These are phyloP conservation scores for Evernia prunastri DNA, from an alignment of 495 filamentous ascomycete species.

Conservation along the genomic window DNA sequence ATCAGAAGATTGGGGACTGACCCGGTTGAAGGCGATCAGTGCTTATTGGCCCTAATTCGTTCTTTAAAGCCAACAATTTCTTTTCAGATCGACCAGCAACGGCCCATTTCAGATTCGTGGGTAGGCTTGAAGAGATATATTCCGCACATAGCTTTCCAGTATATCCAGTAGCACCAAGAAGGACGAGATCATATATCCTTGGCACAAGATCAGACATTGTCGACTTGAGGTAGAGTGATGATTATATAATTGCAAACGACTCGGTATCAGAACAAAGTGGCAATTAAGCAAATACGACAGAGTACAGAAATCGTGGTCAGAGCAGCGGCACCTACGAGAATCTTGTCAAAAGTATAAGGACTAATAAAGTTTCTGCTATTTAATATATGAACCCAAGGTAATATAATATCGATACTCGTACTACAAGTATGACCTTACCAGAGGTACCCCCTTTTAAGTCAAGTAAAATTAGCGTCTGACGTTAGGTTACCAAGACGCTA, in stretches of 20 bases:
- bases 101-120: constrained; percentile 83
- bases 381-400: too few relatives aligned
- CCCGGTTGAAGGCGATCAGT: constrained; percentile 63
- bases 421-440: too few relatives aligned
- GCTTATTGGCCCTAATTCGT: constrained; percentile 59
- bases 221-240: background rate
- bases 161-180: constrained; percentile 83
- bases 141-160: constrained; percentile 75
- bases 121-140: constrained; percentile 64
- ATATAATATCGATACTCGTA: too few relatives aligned
- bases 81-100: constrained; percentile 70
- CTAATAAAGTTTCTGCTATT: too few relatives aligned
- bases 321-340: too few relatives aligned
- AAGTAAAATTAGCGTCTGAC: too few relatives aligned
- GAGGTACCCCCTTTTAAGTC: too few relatives aligned
- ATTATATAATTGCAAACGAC: too few relatives aligned
- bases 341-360: too few relatives aligned
- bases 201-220: constrained; percentile 15
- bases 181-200: constrained; percentile 72
- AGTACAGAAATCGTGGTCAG: too few relatives aligned
- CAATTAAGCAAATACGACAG: too few relatives aligned
- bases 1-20: constrained; percentile 30
- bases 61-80: constrained; percentile 64
- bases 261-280: too few relatives aligned
- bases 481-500: constrained; percentile 4